Percentiles rank a stretch among this genome's conserved stretches.
phyloP scores from a whole-genome alignment of 352 stramenopile genomes.

The Phytophthora citricola region DNA sequence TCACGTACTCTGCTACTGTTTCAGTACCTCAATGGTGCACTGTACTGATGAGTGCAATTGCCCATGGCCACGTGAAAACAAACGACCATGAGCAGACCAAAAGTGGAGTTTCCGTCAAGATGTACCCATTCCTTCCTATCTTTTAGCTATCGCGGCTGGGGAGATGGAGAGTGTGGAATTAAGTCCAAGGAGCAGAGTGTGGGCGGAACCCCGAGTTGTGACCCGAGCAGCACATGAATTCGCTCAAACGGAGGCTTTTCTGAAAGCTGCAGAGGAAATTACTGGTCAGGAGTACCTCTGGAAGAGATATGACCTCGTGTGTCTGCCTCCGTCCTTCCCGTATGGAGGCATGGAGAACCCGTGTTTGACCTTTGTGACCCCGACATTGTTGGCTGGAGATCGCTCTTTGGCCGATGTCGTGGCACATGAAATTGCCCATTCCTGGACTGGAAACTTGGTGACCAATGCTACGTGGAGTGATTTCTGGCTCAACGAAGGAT shows the following conservation, averaged over 20 bases:
- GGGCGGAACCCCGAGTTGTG: constrained; percentile 94
- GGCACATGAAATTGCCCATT: constrained; percentile 96
- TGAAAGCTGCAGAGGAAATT: constrained; percentile 93
- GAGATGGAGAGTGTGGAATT: constrained; percentile 91
- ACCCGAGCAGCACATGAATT: constrained; percentile 94
- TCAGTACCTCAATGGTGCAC: constrained; percentile 93
- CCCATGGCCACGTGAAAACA: constrained; percentile 31
- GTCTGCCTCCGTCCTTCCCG: constrained; percentile 94
- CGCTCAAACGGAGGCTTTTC: constrained; percentile 92
- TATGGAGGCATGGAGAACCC: constrained; percentile 78
- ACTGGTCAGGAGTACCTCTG: constrained; percentile 94
- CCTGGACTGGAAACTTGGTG: constrained; percentile 97
- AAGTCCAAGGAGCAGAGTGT: constrained; percentile 86
- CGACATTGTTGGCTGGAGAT: constrained; percentile 95
- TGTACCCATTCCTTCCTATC: constrained; percentile 94
- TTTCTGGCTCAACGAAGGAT: constrained; percentile 99
- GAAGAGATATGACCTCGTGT: constrained; percentile 97
- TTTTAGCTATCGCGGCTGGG: constrained; percentile 94
- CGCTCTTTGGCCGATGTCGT: constrained; percentile 95
- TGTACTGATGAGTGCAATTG: constrained; percentile 90
- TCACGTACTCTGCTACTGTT: constrained; percentile 94
- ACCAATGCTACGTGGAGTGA: constrained; percentile 96
- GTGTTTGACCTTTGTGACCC: constrained; percentile 96
- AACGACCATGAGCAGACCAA: constrained; percentile 30
- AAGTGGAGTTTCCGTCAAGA: constrained; percentile 87